Evolutionary conservation across 257 asterid species (phyloP).

Genomic region (Ophiorrhiza pumila): DNA sequence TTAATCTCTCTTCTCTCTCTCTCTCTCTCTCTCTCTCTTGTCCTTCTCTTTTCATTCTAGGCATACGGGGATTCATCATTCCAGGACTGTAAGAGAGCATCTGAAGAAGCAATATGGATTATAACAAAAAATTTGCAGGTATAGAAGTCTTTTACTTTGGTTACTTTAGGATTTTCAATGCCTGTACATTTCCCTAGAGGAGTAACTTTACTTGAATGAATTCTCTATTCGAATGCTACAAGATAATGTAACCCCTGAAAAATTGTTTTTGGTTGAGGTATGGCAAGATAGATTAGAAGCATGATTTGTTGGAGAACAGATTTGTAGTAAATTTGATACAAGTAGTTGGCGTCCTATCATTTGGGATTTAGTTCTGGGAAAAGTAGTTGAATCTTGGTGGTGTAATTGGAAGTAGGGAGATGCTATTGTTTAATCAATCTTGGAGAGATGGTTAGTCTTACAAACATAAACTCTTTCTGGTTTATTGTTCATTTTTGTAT

Average conservation of each 20-base stretch:
- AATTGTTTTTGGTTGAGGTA: background rate
- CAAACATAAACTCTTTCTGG: background rate
- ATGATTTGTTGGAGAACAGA: background rate
- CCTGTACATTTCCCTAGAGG: background rate
- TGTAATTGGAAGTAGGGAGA: background rate
- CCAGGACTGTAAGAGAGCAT: slow-evolving; percentile 87
- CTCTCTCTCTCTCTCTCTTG: slow-evolving; percentile 14
- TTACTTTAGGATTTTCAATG: background rate
- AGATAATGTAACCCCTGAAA: background rate
- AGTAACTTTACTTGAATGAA: background rate
- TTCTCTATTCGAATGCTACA: background rate
- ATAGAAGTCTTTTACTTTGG: slow-evolving; percentile 18
- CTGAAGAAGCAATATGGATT: slow-evolving; percentile 73
- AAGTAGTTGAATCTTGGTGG: background rate
- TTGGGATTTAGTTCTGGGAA: background rate
- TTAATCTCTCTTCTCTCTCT: slow-evolving; percentile 21
- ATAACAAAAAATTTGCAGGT: slow-evolving; percentile 78
- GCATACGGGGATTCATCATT: slow-evolving; percentile 97
- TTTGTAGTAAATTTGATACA: background rate
- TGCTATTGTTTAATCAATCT: background rate
- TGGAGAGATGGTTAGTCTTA: background rate
- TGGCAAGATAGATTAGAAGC: slow-evolving; percentile 4
- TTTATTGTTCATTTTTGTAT: background rate
- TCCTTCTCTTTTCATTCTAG: slow-evolving; percentile 37
- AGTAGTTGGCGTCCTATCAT: background rate